Conservation (phyloP, 1,284 basidiomycete genomes). For the Phellinidium pouzarii region DNA sequence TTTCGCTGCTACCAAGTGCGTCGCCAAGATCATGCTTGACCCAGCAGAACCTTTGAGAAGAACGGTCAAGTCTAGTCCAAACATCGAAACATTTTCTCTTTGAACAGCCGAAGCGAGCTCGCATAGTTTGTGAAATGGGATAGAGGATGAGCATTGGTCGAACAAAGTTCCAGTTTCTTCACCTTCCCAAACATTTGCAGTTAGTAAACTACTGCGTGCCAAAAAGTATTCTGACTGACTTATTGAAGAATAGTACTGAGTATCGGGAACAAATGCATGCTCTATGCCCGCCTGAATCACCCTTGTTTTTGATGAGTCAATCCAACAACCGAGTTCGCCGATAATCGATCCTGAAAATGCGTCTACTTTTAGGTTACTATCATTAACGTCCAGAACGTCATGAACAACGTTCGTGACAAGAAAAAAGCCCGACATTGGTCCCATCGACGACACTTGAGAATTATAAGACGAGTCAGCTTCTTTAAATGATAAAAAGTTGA, state of each 20-base stretch:
- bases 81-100: slow-evolving; percentile 46
- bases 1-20: slow-evolving; percentile 49
- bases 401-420: slow-evolving; percentile 73
- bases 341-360: slow-evolving; percentile 42
- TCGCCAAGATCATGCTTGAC: slow-evolving; percentile 64
- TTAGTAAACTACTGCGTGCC: slow-evolving; percentile 4
- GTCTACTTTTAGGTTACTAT: slow-evolving; percentile 31
- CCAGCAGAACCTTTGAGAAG: slow-evolving; percentile 73
- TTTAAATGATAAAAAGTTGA: background rate
- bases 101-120: slow-evolving; percentile 51
- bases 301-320: slow-evolving; percentile 68
- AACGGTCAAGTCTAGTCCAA: slow-evolving; percentile 57
- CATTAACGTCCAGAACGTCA: slow-evolving; percentile 39
- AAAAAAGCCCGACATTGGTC: slow-evolving; percentile 73
- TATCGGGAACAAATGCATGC: slow-evolving; percentile 58
- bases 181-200: slow-evolving; percentile 14
- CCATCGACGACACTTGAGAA: no score
- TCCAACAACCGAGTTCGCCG: slow-evolving; percentile 81
- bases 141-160: slow-evolving; percentile 12
- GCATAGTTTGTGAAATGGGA: slow-evolving; percentile 37
- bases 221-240: slow-evolving; percentile 31
- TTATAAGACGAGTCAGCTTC: no score
- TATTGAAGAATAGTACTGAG: slow-evolving; percentile 47
- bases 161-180: background rate
- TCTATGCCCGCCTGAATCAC: slow-evolving; percentile 78